These are phyloP conservation scores for Avicennia marina DNA, from an alignment of 257 asterid species.

Conservation along the genomic window DNA sequence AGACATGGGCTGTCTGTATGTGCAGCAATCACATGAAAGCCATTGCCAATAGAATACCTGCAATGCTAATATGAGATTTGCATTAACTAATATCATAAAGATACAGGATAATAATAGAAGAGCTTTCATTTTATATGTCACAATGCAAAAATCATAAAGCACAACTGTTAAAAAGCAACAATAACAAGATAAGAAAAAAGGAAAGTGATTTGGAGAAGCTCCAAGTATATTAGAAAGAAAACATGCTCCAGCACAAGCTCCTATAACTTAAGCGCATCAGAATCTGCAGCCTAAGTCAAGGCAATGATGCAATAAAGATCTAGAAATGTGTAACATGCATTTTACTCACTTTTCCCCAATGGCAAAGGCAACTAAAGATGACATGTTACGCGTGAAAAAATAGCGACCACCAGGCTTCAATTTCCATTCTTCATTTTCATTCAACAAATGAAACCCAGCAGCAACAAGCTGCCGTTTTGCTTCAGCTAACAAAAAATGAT, in stretches of 20 bases:
- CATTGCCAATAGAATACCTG: conserved; percentile 87
- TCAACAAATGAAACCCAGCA: conserved; percentile 87
- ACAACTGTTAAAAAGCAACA: conserved; percentile 7
- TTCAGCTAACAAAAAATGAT: conserved; percentile 60
- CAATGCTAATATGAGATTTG: conserved; percentile 33
- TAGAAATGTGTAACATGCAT: conserved; percentile 16
- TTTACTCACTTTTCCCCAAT: conserved; percentile 82
- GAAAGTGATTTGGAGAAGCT: conserved; percentile 6
- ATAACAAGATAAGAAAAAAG: background rate
- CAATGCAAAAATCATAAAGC: conserved; percentile 5
- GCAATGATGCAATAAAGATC: background rate
- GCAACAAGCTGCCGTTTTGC: conserved; percentile 79
- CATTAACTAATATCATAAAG: conserved; percentile 15
- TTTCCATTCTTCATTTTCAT: conserved; percentile 90
- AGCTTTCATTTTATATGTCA: conserved; percentile 1
- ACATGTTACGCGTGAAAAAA: conserved; percentile 94
- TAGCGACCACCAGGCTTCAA: conserved; percentile 98
- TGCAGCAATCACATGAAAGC: conserved; percentile 95
- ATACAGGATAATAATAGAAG: no score
- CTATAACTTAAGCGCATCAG: conserved; percentile 9
- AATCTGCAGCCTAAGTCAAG: conserved; percentile 12
- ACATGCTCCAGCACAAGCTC: background rate
- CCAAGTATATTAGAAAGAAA: background rate
- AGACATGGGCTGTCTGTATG: conserved; percentile 99
- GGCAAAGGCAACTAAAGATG: conserved; percentile 93